A percentile compares a stretch with the other conserved stretches of the same genome.
Conservation (phyloP, 495 filamentous ascomycete genomes). For the Penicillium soppii region DNA sequence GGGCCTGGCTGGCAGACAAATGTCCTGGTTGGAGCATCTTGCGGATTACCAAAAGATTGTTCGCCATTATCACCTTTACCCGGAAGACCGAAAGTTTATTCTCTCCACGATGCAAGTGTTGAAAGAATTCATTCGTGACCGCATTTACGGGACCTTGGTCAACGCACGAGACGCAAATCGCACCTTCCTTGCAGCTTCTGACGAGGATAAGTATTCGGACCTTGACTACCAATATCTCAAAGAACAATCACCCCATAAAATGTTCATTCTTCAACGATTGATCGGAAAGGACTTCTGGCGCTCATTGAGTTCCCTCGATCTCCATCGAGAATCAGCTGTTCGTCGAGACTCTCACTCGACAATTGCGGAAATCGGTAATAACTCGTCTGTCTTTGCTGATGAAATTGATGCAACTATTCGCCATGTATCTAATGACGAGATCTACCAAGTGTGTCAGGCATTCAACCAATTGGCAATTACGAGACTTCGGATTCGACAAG, state of each 20-base stretch:
- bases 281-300: conserved; percentile 38
- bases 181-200: conserved; percentile 1
- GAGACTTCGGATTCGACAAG: neutral
- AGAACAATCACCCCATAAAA: neutral
- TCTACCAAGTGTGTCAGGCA: neutral
- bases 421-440: neutral
- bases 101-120: conserved; percentile 14
- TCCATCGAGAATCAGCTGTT: neutral
- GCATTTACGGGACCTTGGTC: conserved; percentile 19
- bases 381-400: conserved; percentile 10
- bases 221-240: neutral
- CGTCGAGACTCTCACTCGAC: neutral
- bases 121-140: conserved; percentile 31
- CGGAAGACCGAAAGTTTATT: conserved; percentile 7
- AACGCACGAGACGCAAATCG: conserved; percentile 8
- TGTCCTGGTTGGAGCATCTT: conserved; percentile 41
- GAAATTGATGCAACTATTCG: conserved; percentile 11
- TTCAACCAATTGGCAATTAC: conserved; percentile 3
- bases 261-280: conserved; percentile 29
- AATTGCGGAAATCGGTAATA: conserved; percentile 13
- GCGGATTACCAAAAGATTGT: conserved; percentile 24
- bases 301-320: neutral
- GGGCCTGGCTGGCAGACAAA: conserved; percentile 32
- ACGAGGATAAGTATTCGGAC: conserved; percentile 9
- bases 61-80: conserved; percentile 12